Evolutionary conservation across 345 rosid species (phyloP).

Genomic region (Lepidium didymum): DNA sequence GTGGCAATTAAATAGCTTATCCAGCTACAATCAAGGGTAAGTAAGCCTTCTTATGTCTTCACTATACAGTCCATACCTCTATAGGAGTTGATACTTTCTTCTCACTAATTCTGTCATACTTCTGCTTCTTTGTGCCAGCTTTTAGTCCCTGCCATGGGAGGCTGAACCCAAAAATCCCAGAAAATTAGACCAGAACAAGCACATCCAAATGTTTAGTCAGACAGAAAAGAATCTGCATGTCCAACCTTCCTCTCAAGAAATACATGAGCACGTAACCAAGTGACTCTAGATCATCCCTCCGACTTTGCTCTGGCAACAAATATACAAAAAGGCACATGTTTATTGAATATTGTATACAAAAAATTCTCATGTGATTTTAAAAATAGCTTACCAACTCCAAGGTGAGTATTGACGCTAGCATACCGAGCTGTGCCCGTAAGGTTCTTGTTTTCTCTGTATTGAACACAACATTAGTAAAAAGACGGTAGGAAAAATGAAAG

Average conservation of each 20-base stretch:
- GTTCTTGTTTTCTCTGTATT: slow-evolving; percentile 70
- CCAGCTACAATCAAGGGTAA: neutral
- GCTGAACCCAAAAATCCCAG: slow-evolving; percentile 34
- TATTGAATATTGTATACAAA: neutral
- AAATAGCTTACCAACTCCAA: slow-evolving; percentile 59
- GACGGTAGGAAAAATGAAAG: neutral
- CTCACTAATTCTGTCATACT: slow-evolving; percentile 83
- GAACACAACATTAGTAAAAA: neutral
- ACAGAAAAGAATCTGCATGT: neutral
- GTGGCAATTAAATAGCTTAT: neutral
- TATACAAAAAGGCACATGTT: neutral
- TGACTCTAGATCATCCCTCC: slow-evolving; percentile 91
- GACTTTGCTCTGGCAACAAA: slow-evolving; percentile 64
- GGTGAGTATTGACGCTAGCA: slow-evolving; percentile 87
- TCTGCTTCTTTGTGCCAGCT: slow-evolving; percentile 86
- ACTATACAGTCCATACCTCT: slow-evolving; percentile 43
- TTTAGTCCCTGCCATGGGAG: slow-evolving; percentile 96
- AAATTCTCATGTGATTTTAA: neutral
- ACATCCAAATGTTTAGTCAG: neutral
- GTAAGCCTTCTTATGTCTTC: neutral
- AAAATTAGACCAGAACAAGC: slow-evolving; percentile 12
- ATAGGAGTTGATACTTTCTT: slow-evolving; percentile 89
- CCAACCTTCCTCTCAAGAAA: slow-evolving; percentile 79
- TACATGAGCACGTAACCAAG: slow-evolving; percentile 90
- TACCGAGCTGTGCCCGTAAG: slow-evolving; percentile 91